Base-by-base conservation (phyloP, 352 stramenopile genomes). In the Pythium dissotocum region DNA sequence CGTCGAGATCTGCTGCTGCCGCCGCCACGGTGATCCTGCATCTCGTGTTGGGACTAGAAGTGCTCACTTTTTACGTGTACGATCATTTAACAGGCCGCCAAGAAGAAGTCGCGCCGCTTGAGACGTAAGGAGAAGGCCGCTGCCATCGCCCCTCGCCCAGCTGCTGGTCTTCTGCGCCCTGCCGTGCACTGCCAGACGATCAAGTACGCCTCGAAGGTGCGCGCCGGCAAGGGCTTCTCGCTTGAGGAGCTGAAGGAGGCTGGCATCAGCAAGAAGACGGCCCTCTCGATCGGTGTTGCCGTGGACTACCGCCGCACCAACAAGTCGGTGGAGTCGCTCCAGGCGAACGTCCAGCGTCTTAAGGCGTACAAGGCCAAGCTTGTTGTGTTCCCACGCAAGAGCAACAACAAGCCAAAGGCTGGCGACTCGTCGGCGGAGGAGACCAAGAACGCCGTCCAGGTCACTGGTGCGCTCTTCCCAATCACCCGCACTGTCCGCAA, bases 311-410 rank as follows among this genome's bases (percentile, higher is more conserved):
- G 98, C 68, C 94, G 98, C 73, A 98, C 85, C 68, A 99, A 99
- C 97, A 97, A 98, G 80, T 98, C 84, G 73, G 88, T 98, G 16
- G 97, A 99, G 80, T 98, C 91, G 67, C 85, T 97, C 58, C 89
- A 97, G 80, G 87, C 90, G 30, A 99, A 99, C 85, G 97, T 99
- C 64, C 90, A 98, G 72, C 96, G 98, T 78, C 92, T 99, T 59
- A 98, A 99, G 87, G 94, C 97, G 67, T 99, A 99, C 97, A 98
- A 99, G 87, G 82, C 85, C 62, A 99, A 99, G 77, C 88, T 99
- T 52, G 92, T 99, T 65, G 87, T 99, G 63, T 99, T 99, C 94
- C 97, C 97, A 68, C 97, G 97, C 86, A 98, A 98, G 84, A 91
- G 88, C 80, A 77, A 95, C 62, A 97, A 94, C 79, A 98, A 98